Percentiles rank a stretch among this genome's conserved stretches.
phyloP scores from a whole-genome alignment of 768 basidiomycete species.

The Phallus indusiatus region DNA sequence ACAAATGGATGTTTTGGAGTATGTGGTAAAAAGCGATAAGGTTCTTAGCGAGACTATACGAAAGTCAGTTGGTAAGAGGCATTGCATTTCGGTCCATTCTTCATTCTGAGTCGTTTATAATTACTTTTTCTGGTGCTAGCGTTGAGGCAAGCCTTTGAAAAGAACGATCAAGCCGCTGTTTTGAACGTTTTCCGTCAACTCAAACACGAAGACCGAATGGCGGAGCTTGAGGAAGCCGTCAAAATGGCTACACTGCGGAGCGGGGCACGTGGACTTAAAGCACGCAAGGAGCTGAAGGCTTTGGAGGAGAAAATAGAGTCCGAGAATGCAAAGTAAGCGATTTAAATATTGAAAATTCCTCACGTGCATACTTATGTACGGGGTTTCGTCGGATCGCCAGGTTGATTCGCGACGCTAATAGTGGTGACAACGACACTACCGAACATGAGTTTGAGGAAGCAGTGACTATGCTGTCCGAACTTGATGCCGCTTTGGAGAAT shows the following conservation, averaged over 20 bases:
- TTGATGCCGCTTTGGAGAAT: conserved; percentile 18
- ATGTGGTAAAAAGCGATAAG: conserved; percentile 36
- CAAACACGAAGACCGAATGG: conserved; percentile 1
- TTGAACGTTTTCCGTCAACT: not conserved
- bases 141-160: conserved; percentile 17
- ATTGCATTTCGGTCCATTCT: too few relatives aligned
- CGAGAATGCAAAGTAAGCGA: conserved; percentile 24
- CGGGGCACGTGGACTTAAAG: conserved; percentile 47
- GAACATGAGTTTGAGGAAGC: conserved; percentile 12
- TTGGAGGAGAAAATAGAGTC: conserved; percentile 33
- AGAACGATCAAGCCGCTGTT: not conserved
- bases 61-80: conserved; percentile 18
- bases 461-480: conserved; percentile 16
- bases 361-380: not conserved
- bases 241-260: conserved; percentile 43
- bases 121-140: too few relatives aligned
- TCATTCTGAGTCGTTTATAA: too few relatives aligned
- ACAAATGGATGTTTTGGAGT: conserved; percentile 26
- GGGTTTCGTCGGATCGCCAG: too few relatives aligned
- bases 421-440: too few relatives aligned
- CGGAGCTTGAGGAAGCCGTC: conserved; percentile 22
- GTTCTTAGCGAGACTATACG: conserved; percentile 24
- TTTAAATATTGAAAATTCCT: not conserved
- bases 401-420: too few relatives aligned
- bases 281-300: conserved; percentile 40